Base-by-base conservation (phyloP, 768 basidiomycete species). In the Daedaleopsis nitida region DNA sequence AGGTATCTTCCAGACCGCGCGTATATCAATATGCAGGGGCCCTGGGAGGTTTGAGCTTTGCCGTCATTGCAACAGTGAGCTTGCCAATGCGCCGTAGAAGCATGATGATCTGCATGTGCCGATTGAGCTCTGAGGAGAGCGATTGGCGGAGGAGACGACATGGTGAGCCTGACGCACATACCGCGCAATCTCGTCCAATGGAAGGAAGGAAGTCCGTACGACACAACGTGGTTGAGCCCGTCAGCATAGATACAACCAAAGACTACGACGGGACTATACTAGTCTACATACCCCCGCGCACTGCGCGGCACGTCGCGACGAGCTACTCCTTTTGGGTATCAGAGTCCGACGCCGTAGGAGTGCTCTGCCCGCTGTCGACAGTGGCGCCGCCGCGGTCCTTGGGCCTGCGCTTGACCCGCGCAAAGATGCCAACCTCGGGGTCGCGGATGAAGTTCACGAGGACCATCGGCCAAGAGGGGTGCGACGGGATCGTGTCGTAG, bases 391-490 rank as follows among this genome's bases (percentile, higher is more conserved):
- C 59, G 53, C 52, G 63, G 58, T 65, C 73, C 73, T 80, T 86
- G 69, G 58, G 76, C 64, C 86, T 60, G 70, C 96, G 78, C 75
- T 98, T 98, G 9, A 88, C 92, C 9, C 96, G 81, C 13, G 92
- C 88, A 73, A 89, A 96, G 65, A 98, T 86, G 2, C 95, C 95
- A 32, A 95, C 92, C 63, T 91, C 87, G 14, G 82, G 81, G 67
- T 97, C 94, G 27, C 93, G 86, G 57, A 99, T 97, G 72, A 99
- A 99, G 75, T 94, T 94, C 58, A 91, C 80, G 2, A 89, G 94
- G 38, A 98, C 90, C 87, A 95, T 94, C 2, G 94, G 88, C 97
- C 97, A 99, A 5, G 88, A 90, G 1, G 89, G 86, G 69, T 99
- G 97, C 0, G 87, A 82, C 0, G 96, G 94, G 24, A 98, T 80